Base-by-base conservation (phyloP, 2,329 filamentous ascomycete species). In the Paradendryphiella salina region DNA sequence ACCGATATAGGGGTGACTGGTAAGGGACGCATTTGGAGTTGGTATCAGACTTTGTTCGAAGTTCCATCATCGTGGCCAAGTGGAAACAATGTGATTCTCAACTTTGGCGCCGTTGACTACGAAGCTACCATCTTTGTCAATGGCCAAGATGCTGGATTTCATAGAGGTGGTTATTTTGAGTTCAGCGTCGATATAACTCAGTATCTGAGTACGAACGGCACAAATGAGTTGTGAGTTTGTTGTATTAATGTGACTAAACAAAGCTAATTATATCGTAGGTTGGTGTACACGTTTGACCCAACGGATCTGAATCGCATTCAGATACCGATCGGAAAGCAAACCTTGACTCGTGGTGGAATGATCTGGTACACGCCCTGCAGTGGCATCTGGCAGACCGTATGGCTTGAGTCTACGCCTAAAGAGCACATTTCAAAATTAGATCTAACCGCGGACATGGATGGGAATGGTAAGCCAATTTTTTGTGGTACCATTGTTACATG, bases 341-440 rank as follows among this genome's bases (percentile, higher is more conserved):
- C 79, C 0, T 64, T 80, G 0, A 73, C 70, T 0, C 82, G 81
- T 0, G 79, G 76, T 9, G 82, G 85, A 59, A 65, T 64, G 59
- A 89, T 89, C 52, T 89, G 87, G 68, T 89, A 89, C 66, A 84
- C 83, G 0, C 83, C 87, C 0, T 89, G 86, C 65, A 86, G 84
- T 28, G 87, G 87, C 4, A 89, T 90, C 56, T 90, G 87, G 87
- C 86, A 89, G 65, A 80, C 79, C 14, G 86, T 89, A 0, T 90
- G 86, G 86, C 73, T 90, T 1, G 83, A 87, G 65, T 77, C 81
- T n/a, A 84, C 80, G 0, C 82, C 86, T 0, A 55, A 72, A 0
- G 78, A 81, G 41, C 75, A 85, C 58, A 80, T 89, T 46, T 80
- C 79, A 0, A 76, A 80, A 33, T 71, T 89, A 2, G 82, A 88